These are phyloP conservation scores for Fusarium tupiense DNA, from an alignment of 2,329 filamentous ascomycete genomes.

Conservation along the genomic window DNA sequence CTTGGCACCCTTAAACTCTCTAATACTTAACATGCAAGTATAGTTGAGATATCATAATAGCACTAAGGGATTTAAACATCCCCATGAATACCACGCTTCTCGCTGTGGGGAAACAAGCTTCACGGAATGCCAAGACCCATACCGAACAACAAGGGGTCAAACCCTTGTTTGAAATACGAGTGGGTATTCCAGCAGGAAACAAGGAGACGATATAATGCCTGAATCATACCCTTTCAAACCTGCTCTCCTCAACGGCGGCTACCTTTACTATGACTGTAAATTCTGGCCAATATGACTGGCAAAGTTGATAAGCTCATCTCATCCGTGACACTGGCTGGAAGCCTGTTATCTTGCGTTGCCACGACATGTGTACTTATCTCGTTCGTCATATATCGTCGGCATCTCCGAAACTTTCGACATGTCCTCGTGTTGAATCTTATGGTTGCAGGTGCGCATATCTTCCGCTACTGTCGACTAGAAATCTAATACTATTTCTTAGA, in stretches of 20 bases:
- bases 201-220: background rate
- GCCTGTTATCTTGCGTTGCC: constrained; percentile 32
- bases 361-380: constrained; percentile 36
- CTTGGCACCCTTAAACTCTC: background rate
- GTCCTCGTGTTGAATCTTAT: constrained; percentile 37
- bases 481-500: constrained; percentile 6
- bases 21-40: background rate
- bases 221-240: background rate
- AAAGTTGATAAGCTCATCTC: constrained; percentile 33
- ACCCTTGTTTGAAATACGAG: constrained; percentile 10
- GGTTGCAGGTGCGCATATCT: constrained; percentile 30
- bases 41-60: too few species aligned
- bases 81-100: background rate
- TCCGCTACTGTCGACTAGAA: too few species aligned
- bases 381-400: constrained; percentile 34
- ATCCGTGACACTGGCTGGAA: constrained; percentile 38
- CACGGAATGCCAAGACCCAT: background rate
- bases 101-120: background rate
- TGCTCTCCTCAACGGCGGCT: background rate
- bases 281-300: constrained; percentile 14
- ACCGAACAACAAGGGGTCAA: constrained; percentile 5
- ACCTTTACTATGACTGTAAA: constrained; percentile 1
- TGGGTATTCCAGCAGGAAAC: background rate
- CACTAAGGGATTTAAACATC: background rate
- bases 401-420: constrained; percentile 38